Conservation (phyloP, 352 stramenopile species). For the Blastocystis hominis region DNA sequence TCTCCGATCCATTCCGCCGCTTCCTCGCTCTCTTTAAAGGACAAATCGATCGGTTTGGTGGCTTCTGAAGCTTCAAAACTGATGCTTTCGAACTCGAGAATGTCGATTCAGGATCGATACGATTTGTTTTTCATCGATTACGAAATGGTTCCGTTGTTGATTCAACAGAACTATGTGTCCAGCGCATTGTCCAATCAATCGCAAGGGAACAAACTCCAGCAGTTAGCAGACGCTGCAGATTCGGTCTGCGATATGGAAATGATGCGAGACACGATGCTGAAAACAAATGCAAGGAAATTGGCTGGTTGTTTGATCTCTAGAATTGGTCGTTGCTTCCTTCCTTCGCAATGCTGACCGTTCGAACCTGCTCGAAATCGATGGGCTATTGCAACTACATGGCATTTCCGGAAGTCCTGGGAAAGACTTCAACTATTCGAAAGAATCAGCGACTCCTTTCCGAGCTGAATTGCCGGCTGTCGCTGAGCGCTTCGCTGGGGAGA, state of each 20-base stretch:
- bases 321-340: slow-evolving; percentile 85
- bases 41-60: slow-evolving; percentile 75
- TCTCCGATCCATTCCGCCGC: neutral
- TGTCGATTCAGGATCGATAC: slow-evolving; percentile 73
- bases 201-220: slow-evolving; percentile 69
- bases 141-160: slow-evolving; percentile 87
- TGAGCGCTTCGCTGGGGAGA: neutral
- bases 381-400: slow-evolving; percentile 63
- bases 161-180: slow-evolving; percentile 75
- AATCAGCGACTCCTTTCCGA: neutral
- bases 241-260: slow-evolving; percentile 76
- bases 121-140: slow-evolving; percentile 98
- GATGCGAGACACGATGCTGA: slow-evolving; percentile 64
- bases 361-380: slow-evolving; percentile 64
- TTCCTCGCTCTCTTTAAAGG: neutral
- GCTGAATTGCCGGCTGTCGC: neutral
- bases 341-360: slow-evolving; percentile 78
- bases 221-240: slow-evolving; percentile 70
- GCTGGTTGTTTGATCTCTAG: slow-evolving; percentile 64
- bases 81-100: slow-evolving; percentile 63
- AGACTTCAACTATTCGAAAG: slow-evolving; percentile 57
- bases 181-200: slow-evolving; percentile 70
- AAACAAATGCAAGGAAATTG: slow-evolving; percentile 65
- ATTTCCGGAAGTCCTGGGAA: slow-evolving; percentile 63
- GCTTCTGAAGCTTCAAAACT: slow-evolving; percentile 83